Evolutionary conservation across 1,139 yeast species (phyloP).

Genomic region (Debaryomyces singareniensis): DNA sequence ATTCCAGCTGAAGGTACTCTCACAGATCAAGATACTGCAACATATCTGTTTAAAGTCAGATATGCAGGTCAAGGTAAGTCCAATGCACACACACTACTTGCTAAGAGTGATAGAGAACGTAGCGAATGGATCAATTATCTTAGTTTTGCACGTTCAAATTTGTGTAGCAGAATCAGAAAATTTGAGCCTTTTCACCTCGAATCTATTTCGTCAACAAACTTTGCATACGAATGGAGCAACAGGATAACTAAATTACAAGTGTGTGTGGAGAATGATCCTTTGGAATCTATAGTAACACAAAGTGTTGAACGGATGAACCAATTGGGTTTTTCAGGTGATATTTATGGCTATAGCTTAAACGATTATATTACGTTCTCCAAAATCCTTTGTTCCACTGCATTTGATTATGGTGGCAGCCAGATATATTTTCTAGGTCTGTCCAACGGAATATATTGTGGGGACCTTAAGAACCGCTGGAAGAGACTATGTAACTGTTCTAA

Average conservation of each 20-base stretch:
- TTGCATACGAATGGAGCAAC: slow-evolving; percentile 55
- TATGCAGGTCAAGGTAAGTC: slow-evolving; percentile 42
- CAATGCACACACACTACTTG: slow-evolving; percentile 47
- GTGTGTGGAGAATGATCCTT: slow-evolving; percentile 56
- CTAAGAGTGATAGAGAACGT: slow-evolving; percentile 50
- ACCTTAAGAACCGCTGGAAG: slow-evolving; percentile 51
- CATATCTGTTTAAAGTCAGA: slow-evolving; percentile 34
- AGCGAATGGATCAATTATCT: slow-evolving; percentile 56
- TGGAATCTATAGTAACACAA: slow-evolving; percentile 40
- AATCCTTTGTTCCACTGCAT: slow-evolving; percentile 21
- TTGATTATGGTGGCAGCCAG: slow-evolving; percentile 18
- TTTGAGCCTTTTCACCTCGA: slow-evolving; percentile 52
- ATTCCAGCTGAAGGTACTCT: slow-evolving; percentile 8
- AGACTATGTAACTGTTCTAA: slow-evolving; percentile 48
- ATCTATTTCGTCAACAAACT: slow-evolving; percentile 52
- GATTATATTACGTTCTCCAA: slow-evolving; percentile 15
- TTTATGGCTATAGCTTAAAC: slow-evolving; percentile 13
- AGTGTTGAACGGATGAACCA: slow-evolving; percentile 15
- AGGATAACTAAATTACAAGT: slow-evolving; percentile 55
- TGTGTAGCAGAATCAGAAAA: slow-evolving; percentile 37
- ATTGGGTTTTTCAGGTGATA: slow-evolving; percentile 22
- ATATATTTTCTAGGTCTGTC: slow-evolving; percentile 30
- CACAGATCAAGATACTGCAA: slow-evolving; percentile 30
- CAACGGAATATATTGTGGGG: slow-evolving; percentile 42
- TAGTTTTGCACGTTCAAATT: slow-evolving; percentile 47